Conservation (phyloP, 805 yeast genomes). For the Debaryomyces tyrocola region DNA sequence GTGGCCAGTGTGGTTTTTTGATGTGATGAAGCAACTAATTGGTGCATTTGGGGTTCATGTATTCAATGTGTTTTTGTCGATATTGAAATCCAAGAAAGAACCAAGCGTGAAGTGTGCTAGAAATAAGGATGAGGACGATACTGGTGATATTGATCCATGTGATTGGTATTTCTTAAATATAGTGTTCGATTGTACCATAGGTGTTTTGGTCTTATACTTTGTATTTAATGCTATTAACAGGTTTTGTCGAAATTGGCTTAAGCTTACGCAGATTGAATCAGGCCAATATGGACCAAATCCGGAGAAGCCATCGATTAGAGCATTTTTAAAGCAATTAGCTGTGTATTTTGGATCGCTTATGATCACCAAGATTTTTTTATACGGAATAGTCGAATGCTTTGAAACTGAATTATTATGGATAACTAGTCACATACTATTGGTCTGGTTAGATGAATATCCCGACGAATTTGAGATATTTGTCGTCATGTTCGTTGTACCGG, state of each 20-base stretch:
- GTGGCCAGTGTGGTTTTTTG: conserved; percentile 85
- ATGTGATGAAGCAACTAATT: conserved; percentile 83
- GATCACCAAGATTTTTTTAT: conserved; percentile 65
- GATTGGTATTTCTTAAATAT: conserved; percentile 93
- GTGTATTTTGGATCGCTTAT: conserved; percentile 65
- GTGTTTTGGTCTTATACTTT: conserved; percentile 73
- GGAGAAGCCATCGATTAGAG: conserved; percentile 49
- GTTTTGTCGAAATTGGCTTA: conserved; percentile 44
- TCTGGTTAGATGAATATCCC: conserved; percentile 83
- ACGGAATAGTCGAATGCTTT: conserved; percentile 63
- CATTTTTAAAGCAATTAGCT: conserved; percentile 68
- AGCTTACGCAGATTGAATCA: conserved; percentile 42
- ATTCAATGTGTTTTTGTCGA: conserved; percentile 70
- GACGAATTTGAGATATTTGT: conserved; percentile 75
- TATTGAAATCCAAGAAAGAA: conserved; percentile 43
- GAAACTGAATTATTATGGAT: conserved; percentile 50
- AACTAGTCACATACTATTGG: conserved; percentile 69
- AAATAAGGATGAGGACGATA: conserved; percentile 28
- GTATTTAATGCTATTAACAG: conserved; percentile 49
- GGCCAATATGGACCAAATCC: conserved; percentile 67
- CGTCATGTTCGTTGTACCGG: conserved; percentile 82
- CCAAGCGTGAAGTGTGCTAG: conserved; percentile 3
- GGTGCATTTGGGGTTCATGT: conserved; percentile 87
- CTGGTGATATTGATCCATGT: conserved; percentile 61
- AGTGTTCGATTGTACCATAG: conserved; percentile 88